Conservation (phyloP, 2,329 filamentous ascomycete species). For the Penicillium polonicum region DNA sequence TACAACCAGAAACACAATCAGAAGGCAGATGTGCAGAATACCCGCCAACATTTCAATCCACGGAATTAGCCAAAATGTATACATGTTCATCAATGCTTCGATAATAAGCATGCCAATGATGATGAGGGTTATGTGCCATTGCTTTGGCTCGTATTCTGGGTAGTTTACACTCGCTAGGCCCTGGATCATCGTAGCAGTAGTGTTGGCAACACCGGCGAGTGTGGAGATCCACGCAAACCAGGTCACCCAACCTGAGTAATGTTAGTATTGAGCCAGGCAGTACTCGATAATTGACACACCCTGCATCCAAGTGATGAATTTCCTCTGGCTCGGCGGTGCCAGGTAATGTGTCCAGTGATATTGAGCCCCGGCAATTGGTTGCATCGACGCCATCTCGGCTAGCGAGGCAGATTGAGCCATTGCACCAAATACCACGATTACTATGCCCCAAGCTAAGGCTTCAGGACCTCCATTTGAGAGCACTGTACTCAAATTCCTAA, state of each 20-base stretch:
- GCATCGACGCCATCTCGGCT: slow-evolving; percentile 44
- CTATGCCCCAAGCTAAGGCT: slow-evolving; percentile 27
- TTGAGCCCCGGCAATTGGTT: slow-evolving; percentile 44
- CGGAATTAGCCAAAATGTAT: slow-evolving; percentile 39
- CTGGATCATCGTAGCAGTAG: slow-evolving; percentile 38
- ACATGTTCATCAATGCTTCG: slow-evolving; percentile 14
- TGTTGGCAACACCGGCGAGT: slow-evolving; percentile 36
- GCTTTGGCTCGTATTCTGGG: slow-evolving; percentile 32
- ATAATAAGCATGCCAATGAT: slow-evolving; percentile 38
- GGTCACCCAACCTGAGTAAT: slow-evolving; percentile 40
- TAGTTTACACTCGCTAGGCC: slow-evolving; percentile 34
- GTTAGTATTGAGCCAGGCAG: background rate
- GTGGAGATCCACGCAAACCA: slow-evolving; percentile 44
- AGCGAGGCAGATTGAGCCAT: slow-evolving; percentile 31
- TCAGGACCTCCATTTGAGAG: slow-evolving; percentile 27
- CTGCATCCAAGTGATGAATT: slow-evolving; percentile 35
- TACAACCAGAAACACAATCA: slow-evolving; percentile 38
- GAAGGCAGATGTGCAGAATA: slow-evolving; percentile 21
- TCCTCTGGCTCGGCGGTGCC: slow-evolving; percentile 29
- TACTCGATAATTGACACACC: slow-evolving; percentile 23
- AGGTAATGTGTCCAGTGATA: slow-evolving; percentile 45
- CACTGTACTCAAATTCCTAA: slow-evolving; percentile 5
- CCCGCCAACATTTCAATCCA: slow-evolving; percentile 42
- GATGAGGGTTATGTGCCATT: slow-evolving; percentile 43
- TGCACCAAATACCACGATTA: slow-evolving; percentile 27